Evolutionary conservation across 1,139 yeast genomes (phyloP).

Genomic region (Blastobotrys arbuscula): DNA sequence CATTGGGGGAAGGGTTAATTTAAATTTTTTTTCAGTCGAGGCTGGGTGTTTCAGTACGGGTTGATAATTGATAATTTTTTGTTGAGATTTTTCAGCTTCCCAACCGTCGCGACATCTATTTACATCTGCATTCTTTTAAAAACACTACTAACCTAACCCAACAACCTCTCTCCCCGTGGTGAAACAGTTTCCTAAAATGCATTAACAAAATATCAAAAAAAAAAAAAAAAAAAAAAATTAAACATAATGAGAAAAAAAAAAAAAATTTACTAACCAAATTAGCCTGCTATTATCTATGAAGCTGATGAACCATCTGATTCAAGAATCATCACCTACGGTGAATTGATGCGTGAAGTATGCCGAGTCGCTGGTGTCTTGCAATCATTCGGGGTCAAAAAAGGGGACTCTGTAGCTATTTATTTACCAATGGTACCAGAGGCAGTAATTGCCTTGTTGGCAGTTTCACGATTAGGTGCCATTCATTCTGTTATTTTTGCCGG

Average conservation of each 20-base stretch:
- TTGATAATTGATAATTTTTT: not conserved
- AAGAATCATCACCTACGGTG: constrained; percentile 71
- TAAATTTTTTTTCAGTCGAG: too few species aligned
- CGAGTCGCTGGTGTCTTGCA: constrained; percentile 82
- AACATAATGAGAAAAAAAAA: too few species aligned
- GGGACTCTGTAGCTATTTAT: constrained; percentile 95
- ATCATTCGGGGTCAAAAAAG: constrained; percentile 84
- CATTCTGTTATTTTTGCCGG: constrained; percentile 98
- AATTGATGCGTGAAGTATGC: constrained; percentile 80
- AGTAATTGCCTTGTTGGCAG: constrained; percentile 87
- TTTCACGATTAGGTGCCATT: constrained; percentile 90
- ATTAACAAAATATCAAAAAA: too few species aligned
- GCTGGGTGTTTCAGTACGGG: not conserved
- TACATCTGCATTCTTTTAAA: too few species aligned
- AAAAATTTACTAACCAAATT: constrained; percentile 8
- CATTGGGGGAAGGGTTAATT: not conserved
- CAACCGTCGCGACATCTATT: not conserved
- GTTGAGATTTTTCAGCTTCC: not conserved
- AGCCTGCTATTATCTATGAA: constrained; percentile 78
- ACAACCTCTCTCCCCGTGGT: too few species aligned
- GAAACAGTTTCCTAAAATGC: too few species aligned
- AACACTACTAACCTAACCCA: not conserved
- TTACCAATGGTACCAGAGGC: constrained; percentile 98
- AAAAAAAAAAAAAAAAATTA: too few species aligned
- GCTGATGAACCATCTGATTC: constrained; percentile 83